Evolutionary conservation across 805 yeast genomes (phyloP), one percentile per base, ranked within the genome.

Genomic region (Sugiyamaella americana): DNA sequence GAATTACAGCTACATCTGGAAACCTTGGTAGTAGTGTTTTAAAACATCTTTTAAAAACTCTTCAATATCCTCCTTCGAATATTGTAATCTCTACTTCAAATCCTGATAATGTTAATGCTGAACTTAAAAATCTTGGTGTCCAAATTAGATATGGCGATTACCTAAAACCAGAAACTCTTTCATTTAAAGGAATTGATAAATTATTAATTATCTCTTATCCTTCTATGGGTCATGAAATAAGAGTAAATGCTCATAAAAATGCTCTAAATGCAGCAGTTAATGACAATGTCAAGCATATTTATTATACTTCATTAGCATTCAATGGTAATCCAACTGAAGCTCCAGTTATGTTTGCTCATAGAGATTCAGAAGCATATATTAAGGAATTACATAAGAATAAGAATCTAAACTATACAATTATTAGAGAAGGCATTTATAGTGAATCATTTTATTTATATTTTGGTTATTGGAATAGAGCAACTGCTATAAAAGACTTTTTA

Each of bases 301-400:
- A 16, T n/a, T 41, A 41, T 20, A 41, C 44, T 4, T 41, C 44
- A n/a, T 30, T 41, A 26, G 44, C 44, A 5, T 41, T 41, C 43
- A 37, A 41, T 41, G 44, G 44, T 21, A 18, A 29, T 6, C 44
- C 44, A 5, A 41, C 44, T 16, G n/a, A 30, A 21, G 44, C 44
- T 8, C 44, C 44, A 8, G 44, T 41, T 8, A 41, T 34, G 44
- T 5, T 30, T 8, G 44, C 44, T 13, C 44, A 29, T 17, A 22
- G 20, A n/a, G 41, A 17, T 21, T 22, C 44, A 26, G 43, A 40
- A 40, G 37, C 37, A 8, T 35, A 35, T 35, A 10, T 35, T 10
- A 35, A 35, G 11, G 17, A 10, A 6, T 6, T 17, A 6, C 37
- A 35, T 11, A 13, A 26, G 32, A 8, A 8, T 8, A 38, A 38